phyloP scores from a whole-genome alignment of 192 early-diverging fungal species.

The Mortierella claussenii region DNA sequence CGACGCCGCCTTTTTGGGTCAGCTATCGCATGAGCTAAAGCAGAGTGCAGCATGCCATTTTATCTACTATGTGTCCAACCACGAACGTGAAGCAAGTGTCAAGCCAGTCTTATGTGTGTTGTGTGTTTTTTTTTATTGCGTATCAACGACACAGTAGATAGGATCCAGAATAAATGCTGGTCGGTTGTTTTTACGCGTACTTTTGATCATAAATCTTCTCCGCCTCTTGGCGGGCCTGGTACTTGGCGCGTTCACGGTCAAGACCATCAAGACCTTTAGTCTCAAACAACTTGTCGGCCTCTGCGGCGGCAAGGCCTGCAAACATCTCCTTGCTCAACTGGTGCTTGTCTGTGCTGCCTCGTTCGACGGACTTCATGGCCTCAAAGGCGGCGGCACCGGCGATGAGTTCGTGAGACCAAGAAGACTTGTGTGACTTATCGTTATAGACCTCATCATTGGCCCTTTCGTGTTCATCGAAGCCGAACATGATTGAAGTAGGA shows the following conservation, averaged over 20 bases:
- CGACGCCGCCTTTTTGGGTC: too few relatives aligned
- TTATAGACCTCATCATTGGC: slow-evolving; percentile 26
- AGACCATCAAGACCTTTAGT: slow-evolving; percentile 56
- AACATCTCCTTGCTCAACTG: slow-evolving; percentile 47
- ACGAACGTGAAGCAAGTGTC: too few relatives aligned
- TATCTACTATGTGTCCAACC: too few relatives aligned
- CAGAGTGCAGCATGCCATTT: too few relatives aligned
- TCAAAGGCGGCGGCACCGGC: slow-evolving; percentile 65
- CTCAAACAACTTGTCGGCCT: slow-evolving; percentile 53
- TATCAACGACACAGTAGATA: too few relatives aligned
- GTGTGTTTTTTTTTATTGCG: too few relatives aligned
- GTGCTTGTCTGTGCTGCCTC: slow-evolving; percentile 25
- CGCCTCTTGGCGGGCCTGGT: slow-evolving; percentile 39
- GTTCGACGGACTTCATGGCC: slow-evolving; percentile 58
- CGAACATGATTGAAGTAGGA: slow-evolving; percentile 9
- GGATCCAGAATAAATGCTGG: not conserved
- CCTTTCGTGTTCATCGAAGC: slow-evolving; percentile 21
- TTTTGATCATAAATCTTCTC: slow-evolving; percentile 40
- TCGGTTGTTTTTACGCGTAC: not conserved
- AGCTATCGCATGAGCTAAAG: too few relatives aligned
- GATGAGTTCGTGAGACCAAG: slow-evolving; percentile 54
- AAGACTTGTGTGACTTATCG: slow-evolving; percentile 29
- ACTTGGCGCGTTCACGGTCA: slow-evolving; percentile 53
- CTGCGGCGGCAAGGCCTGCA: slow-evolving; percentile 55
- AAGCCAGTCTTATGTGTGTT: too few relatives aligned